Conservation (phyloP, 176 grass and related monocot genomes). For the Cenchrus fungigraminus region DNA sequence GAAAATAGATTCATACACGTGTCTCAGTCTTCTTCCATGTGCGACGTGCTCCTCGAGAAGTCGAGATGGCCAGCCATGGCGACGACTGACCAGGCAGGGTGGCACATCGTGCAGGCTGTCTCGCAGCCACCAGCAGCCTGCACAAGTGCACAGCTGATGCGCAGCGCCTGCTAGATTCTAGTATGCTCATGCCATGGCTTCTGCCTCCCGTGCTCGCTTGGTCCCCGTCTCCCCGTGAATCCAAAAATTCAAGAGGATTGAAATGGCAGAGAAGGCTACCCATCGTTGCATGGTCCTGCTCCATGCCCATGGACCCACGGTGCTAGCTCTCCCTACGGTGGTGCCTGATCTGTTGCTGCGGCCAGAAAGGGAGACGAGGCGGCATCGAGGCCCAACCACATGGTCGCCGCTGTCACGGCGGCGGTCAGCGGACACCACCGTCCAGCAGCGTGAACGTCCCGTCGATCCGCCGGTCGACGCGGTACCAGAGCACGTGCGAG, state of each 20-base stretch:
- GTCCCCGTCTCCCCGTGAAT: neutral
- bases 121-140: neutral
- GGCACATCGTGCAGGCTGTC: neutral
- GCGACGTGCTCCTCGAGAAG: neutral
- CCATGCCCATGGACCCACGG: too few relatives aligned
- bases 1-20: too few relatives aligned
- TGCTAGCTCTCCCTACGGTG: too few relatives aligned
- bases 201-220: neutral
- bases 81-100: neutral
- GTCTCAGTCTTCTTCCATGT: neutral
- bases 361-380: too few relatives aligned
- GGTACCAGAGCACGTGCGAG: conserved; percentile 61
- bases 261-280: neutral
- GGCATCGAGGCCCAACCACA: neutral
- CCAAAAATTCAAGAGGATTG: neutral
- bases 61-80: neutral
- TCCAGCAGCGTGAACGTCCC: neutral
- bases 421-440: too few relatives aligned
- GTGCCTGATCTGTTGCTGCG: too few relatives aligned
- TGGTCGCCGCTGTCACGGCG: neutral
- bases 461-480: conserved; percentile 52
- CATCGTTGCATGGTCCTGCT: too few relatives aligned
- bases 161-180: neutral
- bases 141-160: neutral
- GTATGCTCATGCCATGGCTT: neutral